Conservation (phyloP, 2,329 filamentous ascomycete genomes). For the Hypoxylon sp. region DNA sequence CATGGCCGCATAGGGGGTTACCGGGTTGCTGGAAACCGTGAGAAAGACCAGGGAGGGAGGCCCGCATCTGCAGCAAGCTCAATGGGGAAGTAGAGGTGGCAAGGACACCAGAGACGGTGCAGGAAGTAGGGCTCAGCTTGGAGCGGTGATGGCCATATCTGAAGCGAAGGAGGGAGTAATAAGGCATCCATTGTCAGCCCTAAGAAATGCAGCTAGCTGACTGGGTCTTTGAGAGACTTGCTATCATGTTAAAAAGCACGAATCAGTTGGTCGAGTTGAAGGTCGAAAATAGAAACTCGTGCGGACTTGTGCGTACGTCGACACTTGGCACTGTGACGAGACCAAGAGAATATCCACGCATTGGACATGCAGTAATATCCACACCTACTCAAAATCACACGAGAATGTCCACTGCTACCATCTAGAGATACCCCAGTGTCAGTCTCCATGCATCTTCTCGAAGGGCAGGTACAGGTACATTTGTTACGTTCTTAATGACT, state of each 20-base stretch:
- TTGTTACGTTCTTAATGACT: slow-evolving; percentile 2
- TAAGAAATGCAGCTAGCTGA: slow-evolving; percentile 2
- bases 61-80: slow-evolving; percentile 47
- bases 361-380: not conserved
- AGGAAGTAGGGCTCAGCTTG: slow-evolving; percentile 35
- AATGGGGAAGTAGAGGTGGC: slow-evolving; percentile 46
- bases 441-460: slow-evolving; percentile 4
- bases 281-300: not conserved
- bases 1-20: slow-evolving; percentile 38
- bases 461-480: slow-evolving; percentile 8
- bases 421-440: slow-evolving; percentile 12
- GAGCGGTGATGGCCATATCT: slow-evolving; percentile 15
- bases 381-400: slow-evolving; percentile 3
- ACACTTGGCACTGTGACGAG: slow-evolving; percentile 5
- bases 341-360: not conserved
- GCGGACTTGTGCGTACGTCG: not conserved
- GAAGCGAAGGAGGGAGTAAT: slow-evolving; percentile 10
- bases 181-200: slow-evolving; percentile 14
- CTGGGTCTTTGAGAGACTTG: slow-evolving; percentile 2
- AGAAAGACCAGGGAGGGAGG: slow-evolving; percentile 33
- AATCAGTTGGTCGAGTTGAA: slow-evolving; percentile 3
- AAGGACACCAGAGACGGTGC: slow-evolving; percentile 38
- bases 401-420: slow-evolving; percentile 15
- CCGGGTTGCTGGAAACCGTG: slow-evolving; percentile 42
- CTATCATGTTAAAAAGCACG: slow-evolving; percentile 1